Base-by-base conservation (phyloP, 2,329 filamentous ascomycete species). In the Penicillium olsonii region DNA sequence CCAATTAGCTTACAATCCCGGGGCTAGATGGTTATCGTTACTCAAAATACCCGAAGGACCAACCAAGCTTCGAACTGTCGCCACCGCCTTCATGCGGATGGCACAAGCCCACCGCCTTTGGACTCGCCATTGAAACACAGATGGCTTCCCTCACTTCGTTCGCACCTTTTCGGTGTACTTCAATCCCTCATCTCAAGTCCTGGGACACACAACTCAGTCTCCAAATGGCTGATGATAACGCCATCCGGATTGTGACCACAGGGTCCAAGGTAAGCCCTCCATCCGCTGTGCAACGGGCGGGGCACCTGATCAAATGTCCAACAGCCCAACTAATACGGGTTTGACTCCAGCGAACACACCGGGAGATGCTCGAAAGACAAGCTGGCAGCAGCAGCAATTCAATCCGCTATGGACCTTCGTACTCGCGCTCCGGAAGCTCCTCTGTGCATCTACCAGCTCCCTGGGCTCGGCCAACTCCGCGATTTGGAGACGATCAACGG, bases 401-500 rank as follows among this genome's bases (percentile, higher is more conserved):
- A 41, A 49, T 63, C 50, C 66, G 62, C 61, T 50, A 51, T n/a
- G 56, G 54, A 26, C 54, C 58, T 34, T 63, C 60, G 17, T 62
- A 68, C 52, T 60, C 27, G 48, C 64, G 31, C 52, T 63, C 46
- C n/a, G 51, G 24, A 17, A 48, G 47, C 46, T 64, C 50, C 44
- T 60, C 54, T 48, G 56, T 53, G 41, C 68, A 52, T 40, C 53
- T 68, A 55, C 67, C 68, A 61, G 62, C 60, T 37, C 39, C 29
- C 58, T 62, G 51, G 68, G 74, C 53, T 78, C 67, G 7, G 11
- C 6, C 33, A 18, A 35, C 33, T 55, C 63, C 71, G 12, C 77
- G 80, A n/a, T 78, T 83, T 68, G 80, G 81, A 4, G 69, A 75
- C 37, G 82, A 84, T 54, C 79, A 73, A 53, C 71, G 81, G 50